Evolutionary conservation across 179 eudicot genomes (phyloP).

Genomic region (Spergularia azorica): DNA sequence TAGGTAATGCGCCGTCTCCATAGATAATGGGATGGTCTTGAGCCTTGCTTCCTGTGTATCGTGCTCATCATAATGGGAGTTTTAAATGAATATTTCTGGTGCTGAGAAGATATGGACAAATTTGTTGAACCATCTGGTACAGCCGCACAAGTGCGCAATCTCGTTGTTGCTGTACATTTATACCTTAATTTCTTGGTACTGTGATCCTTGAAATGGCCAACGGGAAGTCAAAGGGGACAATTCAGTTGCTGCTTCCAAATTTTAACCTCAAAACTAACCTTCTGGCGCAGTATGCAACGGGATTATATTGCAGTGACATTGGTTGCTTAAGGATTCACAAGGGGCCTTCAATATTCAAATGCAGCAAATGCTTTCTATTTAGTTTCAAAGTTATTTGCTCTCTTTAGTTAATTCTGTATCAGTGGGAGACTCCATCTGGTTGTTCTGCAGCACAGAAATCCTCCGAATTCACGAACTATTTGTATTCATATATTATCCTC

Average conservation of each 20-base stretch:
- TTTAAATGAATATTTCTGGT: slow-evolving; percentile 2
- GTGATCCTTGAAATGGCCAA: too few species aligned
- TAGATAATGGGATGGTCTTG: neutral
- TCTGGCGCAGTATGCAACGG: neutral
- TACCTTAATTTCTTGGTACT: too few species aligned
- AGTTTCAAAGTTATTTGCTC: neutral
- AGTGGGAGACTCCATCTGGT: neutral
- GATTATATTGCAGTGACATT: neutral
- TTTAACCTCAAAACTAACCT: neutral
- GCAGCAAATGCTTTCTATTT: neutral
- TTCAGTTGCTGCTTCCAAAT: too few species aligned
- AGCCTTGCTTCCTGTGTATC: neutral
- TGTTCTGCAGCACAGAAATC: too few species aligned
- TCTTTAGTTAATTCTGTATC: neutral
- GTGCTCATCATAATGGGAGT: neutral
- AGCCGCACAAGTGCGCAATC: too few species aligned
- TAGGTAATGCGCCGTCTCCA: slow-evolving; percentile 29
- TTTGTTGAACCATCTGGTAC: too few species aligned
- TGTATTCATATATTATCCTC: neutral
- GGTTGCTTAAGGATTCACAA: neutral
- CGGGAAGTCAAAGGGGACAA: too few species aligned
- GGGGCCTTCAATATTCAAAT: neutral
- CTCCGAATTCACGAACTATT: neutral
- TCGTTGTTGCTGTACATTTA: too few species aligned
- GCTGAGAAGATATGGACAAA: neutral